These are phyloP conservation scores for barrel medic (Medicago truncatula) DNA, from an alignment of 306 rosid genomes.

Conservation along the genomic window DNA sequence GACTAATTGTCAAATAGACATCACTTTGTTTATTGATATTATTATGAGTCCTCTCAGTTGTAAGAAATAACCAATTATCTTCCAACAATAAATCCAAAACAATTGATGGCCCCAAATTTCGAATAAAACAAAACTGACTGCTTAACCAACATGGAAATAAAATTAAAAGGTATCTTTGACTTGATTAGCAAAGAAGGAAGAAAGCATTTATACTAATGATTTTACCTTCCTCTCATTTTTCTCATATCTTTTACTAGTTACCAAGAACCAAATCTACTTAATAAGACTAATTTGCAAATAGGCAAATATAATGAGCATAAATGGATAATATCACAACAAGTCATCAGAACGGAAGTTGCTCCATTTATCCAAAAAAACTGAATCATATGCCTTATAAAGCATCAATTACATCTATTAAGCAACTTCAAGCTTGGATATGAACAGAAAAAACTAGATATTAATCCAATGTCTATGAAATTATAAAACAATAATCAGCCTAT, in stretches of 20 bases:
- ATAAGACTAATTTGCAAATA: conserved; percentile 20
- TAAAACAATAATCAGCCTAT: conserved; percentile 25
- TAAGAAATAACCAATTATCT: too few species aligned
- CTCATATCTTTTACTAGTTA: conserved; percentile 4
- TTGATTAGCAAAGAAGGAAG: conserved; percentile 21
- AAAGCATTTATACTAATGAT: conserved; percentile 7
- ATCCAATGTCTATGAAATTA: neutral
- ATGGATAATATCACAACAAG: neutral
- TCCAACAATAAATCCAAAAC: too few species aligned
- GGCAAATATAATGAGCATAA: neutral
- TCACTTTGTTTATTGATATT: too few species aligned
- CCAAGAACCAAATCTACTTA: conserved; percentile 33
- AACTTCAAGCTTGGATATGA: conserved; percentile 12
- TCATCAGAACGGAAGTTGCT: conserved; percentile 6
- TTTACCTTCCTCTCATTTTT: conserved; percentile 27
- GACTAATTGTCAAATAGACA: conserved; percentile 27
- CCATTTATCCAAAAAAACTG: conserved; percentile 1
- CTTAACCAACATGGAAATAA: conserved; percentile 19
- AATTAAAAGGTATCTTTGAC: neutral
- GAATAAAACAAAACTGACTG: too few species aligned
- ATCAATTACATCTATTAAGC: neutral
- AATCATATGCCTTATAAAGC: neutral
- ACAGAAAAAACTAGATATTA: conserved; percentile 14
- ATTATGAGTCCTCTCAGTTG: too few species aligned
- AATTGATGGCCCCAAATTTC: too few species aligned